These are phyloP conservation scores for Gastrolobium villosum DNA, from an alignment of 306 rosid species.

Conservation along the genomic window DNA sequence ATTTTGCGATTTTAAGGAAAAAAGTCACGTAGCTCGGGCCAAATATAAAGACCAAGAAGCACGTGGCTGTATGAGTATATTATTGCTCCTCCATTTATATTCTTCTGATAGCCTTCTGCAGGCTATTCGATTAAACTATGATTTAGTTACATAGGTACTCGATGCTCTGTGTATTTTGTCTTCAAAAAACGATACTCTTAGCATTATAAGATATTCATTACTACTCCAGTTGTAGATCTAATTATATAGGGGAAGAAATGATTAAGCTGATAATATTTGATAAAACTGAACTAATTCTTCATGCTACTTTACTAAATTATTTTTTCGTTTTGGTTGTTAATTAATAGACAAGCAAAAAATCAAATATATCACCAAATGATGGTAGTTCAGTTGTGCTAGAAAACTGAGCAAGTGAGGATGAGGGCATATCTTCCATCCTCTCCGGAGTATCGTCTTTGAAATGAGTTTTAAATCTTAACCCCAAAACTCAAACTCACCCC, in stretches of 20 bases:
- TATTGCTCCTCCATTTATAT: constrained; percentile 34
- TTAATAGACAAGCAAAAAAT: not conserved
- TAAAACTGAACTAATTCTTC: not conserved
- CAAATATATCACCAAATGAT: not conserved
- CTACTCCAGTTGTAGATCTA: constrained; percentile 1
- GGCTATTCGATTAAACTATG: constrained; percentile 23
- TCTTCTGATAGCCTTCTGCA: not conserved
- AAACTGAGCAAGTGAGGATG: too few species aligned
- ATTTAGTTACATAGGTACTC: constrained; percentile 43
- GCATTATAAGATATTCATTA: not conserved
- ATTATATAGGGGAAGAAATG: not conserved
- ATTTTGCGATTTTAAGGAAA: constrained; percentile 32
- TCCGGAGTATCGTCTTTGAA: too few species aligned
- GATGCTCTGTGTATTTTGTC: constrained; percentile 35
- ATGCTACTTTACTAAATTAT: not conserved
- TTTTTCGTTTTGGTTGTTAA: not conserved
- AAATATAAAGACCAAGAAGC: constrained; percentile 39
- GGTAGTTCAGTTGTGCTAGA: too few species aligned
- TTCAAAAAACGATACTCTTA: not conserved
- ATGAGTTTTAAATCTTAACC: too few species aligned
- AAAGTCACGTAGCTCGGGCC: not conserved
- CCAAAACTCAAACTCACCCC: too few species aligned
- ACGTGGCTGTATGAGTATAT: constrained; percentile 42
- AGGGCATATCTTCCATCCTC: too few species aligned
- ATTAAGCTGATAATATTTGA: not conserved